Base-by-base conservation (phyloP, 2,329 filamentous ascomycete species). In the Periconia digitata region DNA sequence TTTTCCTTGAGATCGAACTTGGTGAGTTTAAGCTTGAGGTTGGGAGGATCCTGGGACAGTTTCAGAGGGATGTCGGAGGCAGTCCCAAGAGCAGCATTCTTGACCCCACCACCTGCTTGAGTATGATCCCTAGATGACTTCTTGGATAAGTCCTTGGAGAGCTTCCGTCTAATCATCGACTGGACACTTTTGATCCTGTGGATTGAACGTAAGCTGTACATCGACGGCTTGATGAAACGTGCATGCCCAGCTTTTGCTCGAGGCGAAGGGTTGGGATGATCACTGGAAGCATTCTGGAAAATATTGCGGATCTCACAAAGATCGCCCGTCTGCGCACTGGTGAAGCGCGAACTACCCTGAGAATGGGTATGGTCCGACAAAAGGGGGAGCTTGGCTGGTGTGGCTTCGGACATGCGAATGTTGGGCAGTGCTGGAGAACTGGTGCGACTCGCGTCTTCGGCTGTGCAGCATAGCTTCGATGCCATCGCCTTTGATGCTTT, bases 151-250 rank as follows among this genome's bases (percentile, higher is more conserved):
- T 69, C 65, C 36, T 53, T 63, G 4, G 67, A 67, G 38, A 69
- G 60, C 27, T 58, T 68, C n/a, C 59, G 58, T 42, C 60, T 64
- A 35, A 70, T 59, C 12, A 71, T 54, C 3, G 65, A 67, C 22
- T 61, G 66, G 51, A 70, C 59, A 51, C 66, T 71, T 23, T 58
- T 64, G 56, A 69, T 63, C 48, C 63, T 69, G 53, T 65, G 65
- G 6, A 71, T 45, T n/a, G 60, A 69, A 40, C 57, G 63, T 22
- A 69, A 51, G 24, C 63, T 70, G 53, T 67, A 58, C 18, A 66
- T 49, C 2, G 64, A 68, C 2, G 61, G 55, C 20, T 58, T 60
- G 17, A 49, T 58, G 48, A 64, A 63, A 40, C 58, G 60, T 35
- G 56, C 35, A 43, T 53, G 60, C 6, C 47, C 32, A 8, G 49